These are phyloP conservation scores for Hansenula lynferdii DNA, from an alignment of 1,139 yeast species.

Conservation along the genomic window DNA sequence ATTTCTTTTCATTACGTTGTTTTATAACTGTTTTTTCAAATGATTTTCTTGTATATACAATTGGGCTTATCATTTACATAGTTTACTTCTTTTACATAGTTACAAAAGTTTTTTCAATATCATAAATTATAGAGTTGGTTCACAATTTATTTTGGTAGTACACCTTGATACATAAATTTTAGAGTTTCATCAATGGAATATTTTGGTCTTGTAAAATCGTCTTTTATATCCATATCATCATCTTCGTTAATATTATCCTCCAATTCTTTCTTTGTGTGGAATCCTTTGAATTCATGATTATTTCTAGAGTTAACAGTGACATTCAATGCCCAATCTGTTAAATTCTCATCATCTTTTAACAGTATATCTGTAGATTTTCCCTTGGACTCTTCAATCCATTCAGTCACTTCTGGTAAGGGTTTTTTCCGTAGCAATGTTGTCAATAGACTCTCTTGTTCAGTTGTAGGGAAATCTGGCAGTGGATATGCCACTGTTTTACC, in stretches of 20 bases:
- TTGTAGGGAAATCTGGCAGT: conserved; percentile 74
- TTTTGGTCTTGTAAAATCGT: conserved; percentile 21
- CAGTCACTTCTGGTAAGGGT: conserved; percentile 83
- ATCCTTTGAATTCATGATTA: conserved; percentile 59
- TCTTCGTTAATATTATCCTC: conserved; percentile 33
- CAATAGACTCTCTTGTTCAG: conserved; percentile 75
- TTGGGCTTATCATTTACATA: no score
- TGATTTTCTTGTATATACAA: no score
- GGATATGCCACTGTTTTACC: conserved; percentile 77
- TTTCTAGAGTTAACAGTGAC: conserved; percentile 47
- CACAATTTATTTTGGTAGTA: conserved; percentile 18
- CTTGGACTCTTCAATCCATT: conserved; percentile 68
- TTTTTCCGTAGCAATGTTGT: conserved; percentile 84
- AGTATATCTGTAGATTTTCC: conserved; percentile 31
- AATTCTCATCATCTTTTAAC: conserved; percentile 42
- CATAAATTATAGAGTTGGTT: no score
- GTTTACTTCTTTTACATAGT: no score
- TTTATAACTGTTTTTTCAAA: no score
- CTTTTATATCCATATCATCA: conserved; percentile 8
- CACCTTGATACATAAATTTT: conserved; percentile 38
- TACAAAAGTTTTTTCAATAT: no score
- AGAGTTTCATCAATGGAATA: conserved; percentile 30
- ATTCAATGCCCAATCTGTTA: conserved; percentile 59
- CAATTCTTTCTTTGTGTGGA: conserved; percentile 47
- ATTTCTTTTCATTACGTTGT: background rate